These are phyloP conservation scores for Borovskyia barvae DNA, from an alignment of 208 protist genomes.

Conservation along the genomic window DNA sequence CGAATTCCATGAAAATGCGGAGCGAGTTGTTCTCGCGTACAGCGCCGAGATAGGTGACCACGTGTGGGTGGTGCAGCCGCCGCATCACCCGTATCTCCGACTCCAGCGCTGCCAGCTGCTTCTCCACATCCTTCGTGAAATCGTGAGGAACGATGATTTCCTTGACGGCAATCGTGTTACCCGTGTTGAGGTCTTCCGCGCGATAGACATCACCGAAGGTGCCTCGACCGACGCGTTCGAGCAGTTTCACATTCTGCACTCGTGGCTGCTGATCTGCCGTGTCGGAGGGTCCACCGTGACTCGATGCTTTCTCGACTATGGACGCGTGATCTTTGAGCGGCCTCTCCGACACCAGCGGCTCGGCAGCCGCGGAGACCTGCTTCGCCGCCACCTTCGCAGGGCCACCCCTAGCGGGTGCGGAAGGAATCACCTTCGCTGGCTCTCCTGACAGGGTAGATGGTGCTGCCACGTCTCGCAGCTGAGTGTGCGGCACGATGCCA, in stretches of 20 bases:
- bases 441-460: too few species aligned
- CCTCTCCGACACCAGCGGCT: conserved; percentile 3
- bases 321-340: too few species aligned
- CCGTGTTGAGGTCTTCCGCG: conserved; percentile 73
- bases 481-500: background rate
- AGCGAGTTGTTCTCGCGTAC: conserved; percentile 69
- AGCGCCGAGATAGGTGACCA: conserved; percentile 86
- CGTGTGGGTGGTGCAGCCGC: conserved; percentile 88
- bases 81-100: conserved; percentile 92
- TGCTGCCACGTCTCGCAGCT: background rate
- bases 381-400: background rate
- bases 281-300: background rate
- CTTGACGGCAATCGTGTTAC: conserved; percentile 78
- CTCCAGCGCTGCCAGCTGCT: conserved; percentile 77
- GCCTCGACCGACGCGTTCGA: conserved; percentile 75
- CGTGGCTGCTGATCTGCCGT: conserved; percentile 20
- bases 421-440: background rate
- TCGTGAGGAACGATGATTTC: conserved; percentile 82
- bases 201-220: conserved; percentile 84
- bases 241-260: conserved; percentile 33
- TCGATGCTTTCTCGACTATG: background rate
- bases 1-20: conserved; percentile 92
- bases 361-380: background rate
- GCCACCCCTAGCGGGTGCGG: conserved; percentile 7
- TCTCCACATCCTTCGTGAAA: conserved; percentile 76